These are phyloP conservation scores for Ustilago hordei DNA, from an alignment of 1,284 basidiomycete genomes.

Conservation along the genomic window DNA sequence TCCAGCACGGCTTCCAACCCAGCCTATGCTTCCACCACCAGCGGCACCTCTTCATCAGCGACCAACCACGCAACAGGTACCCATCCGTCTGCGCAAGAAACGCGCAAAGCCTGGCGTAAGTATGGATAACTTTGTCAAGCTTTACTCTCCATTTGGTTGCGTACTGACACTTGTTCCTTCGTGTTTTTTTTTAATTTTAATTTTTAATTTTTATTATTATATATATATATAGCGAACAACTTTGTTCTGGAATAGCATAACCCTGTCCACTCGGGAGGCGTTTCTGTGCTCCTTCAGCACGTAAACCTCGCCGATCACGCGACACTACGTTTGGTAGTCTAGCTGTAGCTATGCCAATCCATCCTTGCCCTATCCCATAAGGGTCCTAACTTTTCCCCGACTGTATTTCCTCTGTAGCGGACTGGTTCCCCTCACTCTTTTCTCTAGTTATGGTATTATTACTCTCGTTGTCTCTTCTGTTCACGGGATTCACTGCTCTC, in stretches of 20 bases:
- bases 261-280: slow-evolving; percentile 12
- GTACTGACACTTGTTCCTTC: slow-evolving; percentile 31
- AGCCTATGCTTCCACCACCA: slow-evolving; percentile 10
- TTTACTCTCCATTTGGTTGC: slow-evolving; percentile 28
- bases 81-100: slow-evolving; percentile 14
- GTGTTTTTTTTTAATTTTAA: too few relatives aligned
- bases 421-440: not conserved
- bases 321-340: slow-evolving; percentile 11
- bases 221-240: slow-evolving; percentile 18
- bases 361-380: not conserved
- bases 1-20: not conserved
- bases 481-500: slow-evolving; percentile 11
- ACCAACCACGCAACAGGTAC: slow-evolving; percentile 1
- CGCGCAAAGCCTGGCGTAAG: slow-evolving; percentile 48
- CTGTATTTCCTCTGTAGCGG: slow-evolving; percentile 3
- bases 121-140: slow-evolving; percentile 40
- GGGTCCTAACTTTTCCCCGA: not conserved
- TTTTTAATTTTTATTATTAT: too few relatives aligned
- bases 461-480: slow-evolving; percentile 1
- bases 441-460: not conserved
- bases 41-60: slow-evolving; percentile 4
- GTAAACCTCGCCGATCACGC: slow-evolving; percentile 10
- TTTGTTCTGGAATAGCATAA: slow-evolving; percentile 39
- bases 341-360: slow-evolving; percentile 7
- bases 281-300: slow-evolving; percentile 13